Evolutionary conservation across 768 basidiomycete species (phyloP), one percentile per base, ranked within the genome.

Genomic region (Boletus sp.): DNA sequence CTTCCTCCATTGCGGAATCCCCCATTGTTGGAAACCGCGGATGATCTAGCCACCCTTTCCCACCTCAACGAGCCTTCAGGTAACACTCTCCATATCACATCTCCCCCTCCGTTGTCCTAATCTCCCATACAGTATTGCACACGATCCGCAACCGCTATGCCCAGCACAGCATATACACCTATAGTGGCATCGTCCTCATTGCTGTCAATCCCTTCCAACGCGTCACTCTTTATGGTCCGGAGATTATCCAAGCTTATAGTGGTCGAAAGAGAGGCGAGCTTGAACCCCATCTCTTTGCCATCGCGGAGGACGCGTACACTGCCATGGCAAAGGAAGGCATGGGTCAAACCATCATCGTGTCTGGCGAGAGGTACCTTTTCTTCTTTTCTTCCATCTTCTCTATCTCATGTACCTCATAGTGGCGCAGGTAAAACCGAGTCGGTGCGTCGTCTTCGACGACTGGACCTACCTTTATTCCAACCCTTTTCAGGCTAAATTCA

Each of bases 391-490:
- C 40, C 18, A 30, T 52, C 50, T 40, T 33, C 18, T 52, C 52
- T 44, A 29, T 54, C 67, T 62, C 58, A 56, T 20, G 36, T 47
- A 45, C 60, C 17, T 41, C 65, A n/a, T 54, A 97, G 94, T 83
- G 97, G 97, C 76, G 97, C 97, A 52, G 97, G 97, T 54, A 99
- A 99, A 80, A 99, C 97, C 0, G 97, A 98, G 76, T 96, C 94
- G 51, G 96, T 92, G 64, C 72, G 85, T 49, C 10, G 4, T 41
- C 37, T 46, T 46, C 29, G 24, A 47, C 18, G 63, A 42, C 32
- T 35, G 30, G 24, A 47, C 56, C 49, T 17, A 4, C 46, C 14
- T 48, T 42, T 7, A 50, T 55, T 12, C 46, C 49, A 55, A 63
- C 28, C 33, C 54, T 49, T 60, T 47, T 39, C 65, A 92, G 89